Conservation (phyloP, 768 basidiomycete genomes). For the Kwoniella dendrophila region DNA sequence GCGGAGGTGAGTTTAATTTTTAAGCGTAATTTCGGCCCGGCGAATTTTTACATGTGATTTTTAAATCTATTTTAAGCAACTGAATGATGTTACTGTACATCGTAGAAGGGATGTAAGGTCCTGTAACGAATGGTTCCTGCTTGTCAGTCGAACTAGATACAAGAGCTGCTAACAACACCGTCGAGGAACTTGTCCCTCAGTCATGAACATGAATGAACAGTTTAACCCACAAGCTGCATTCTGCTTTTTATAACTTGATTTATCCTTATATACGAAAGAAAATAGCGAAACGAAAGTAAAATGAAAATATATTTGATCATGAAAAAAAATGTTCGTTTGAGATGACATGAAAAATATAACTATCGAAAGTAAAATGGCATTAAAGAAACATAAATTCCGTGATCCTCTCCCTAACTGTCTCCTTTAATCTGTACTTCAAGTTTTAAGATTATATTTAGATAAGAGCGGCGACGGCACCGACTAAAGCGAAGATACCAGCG, state of each 20-base stretch:
- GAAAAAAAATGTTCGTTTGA: not conserved
- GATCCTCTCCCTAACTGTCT: not conserved
- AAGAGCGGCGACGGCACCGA: slow-evolving; percentile 23
- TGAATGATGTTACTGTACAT: too few relatives aligned
- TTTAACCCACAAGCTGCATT: not conserved
- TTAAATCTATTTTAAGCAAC: not conserved
- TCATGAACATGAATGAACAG: not conserved
- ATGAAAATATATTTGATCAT: not conserved
- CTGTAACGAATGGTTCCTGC: too few relatives aligned
- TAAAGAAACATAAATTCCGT: not conserved
- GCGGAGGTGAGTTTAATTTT: slow-evolving; percentile 2
- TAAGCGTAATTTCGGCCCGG: not conserved
- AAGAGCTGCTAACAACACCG: too few relatives aligned
- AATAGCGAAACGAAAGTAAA: slow-evolving; percentile 9
- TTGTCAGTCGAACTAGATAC: too few relatives aligned
- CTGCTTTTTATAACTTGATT: not conserved
- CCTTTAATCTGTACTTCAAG: not conserved
- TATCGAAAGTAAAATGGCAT: not conserved
- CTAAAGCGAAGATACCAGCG: slow-evolving; percentile 24
- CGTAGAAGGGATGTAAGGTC: too few relatives aligned
- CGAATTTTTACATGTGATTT: not conserved
- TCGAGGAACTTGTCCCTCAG: too few relatives aligned
- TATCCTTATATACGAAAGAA: not conserved
- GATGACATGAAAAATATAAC: not conserved
- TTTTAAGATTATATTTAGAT: slow-evolving; percentile 5